phyloP scores from a whole-genome alignment of 1,284 basidiomycete genomes.

The Rhodofomes roseus region DNA sequence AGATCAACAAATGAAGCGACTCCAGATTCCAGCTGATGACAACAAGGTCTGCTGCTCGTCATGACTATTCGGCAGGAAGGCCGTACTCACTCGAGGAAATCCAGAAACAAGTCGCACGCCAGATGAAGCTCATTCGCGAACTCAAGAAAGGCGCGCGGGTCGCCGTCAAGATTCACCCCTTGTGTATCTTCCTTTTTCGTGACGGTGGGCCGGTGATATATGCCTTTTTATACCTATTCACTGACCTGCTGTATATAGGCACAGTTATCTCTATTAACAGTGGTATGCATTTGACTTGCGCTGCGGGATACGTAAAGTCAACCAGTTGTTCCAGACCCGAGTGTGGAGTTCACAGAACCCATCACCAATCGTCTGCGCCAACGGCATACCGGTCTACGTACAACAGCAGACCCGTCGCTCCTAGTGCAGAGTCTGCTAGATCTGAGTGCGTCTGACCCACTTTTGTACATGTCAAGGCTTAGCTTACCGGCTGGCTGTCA shows the following conservation, averaged over 20 bases:
- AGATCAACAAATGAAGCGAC: constrained; percentile 1
- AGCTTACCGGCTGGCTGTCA: constrained; percentile 16
- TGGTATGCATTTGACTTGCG: constrained; percentile 11
- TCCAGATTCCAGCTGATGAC: constrained; percentile 1
- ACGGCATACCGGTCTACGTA: constrained; percentile 54
- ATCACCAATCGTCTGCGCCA: constrained; percentile 52
- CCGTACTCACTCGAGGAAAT: background rate
- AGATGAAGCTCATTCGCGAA: constrained; percentile 37
- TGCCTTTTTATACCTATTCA: background rate
- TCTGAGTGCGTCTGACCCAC: constrained; percentile 39
- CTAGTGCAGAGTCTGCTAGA: constrained; percentile 62
- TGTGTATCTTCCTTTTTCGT: constrained; percentile 62
- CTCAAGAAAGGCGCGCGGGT: constrained; percentile 61
- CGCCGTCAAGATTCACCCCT: constrained; percentile 52
- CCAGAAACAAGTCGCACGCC: constrained; percentile 19
- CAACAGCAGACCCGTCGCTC: constrained; percentile 57
- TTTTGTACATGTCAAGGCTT: background rate
- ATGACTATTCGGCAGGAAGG: background rate
- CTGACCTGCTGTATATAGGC: constrained; percentile 30
- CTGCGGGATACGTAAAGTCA: background rate
- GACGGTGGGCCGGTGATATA: constrained; percentile 41
- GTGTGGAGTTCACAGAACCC: constrained; percentile 48
- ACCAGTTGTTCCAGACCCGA: constrained; percentile 24
- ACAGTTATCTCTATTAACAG: constrained; percentile 58
- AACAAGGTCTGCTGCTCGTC: constrained; percentile 8